A percentile compares a stretch with the other conserved stretches of the same genome.
These are phyloP conservation scores for Flaveria trinervia DNA, from an alignment of 129 eudicot genomes.

Conservation along the genomic window DNA sequence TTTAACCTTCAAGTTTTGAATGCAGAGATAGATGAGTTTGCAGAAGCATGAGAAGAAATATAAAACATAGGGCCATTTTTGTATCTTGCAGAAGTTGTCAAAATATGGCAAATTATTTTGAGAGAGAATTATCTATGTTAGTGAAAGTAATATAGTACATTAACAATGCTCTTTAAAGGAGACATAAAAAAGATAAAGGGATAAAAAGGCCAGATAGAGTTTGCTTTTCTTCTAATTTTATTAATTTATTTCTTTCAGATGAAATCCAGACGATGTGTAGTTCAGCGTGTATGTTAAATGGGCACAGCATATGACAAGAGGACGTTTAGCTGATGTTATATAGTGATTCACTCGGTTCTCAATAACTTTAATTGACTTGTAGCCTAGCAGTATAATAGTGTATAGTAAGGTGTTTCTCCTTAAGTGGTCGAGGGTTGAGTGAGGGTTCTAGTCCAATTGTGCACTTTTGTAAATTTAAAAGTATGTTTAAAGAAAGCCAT, in stretches of 20 bases:
- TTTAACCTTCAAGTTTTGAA: conserved; percentile 37
- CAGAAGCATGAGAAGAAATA: conserved; percentile 44
- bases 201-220: conserved; percentile 30
- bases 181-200: conserved; percentile 41
- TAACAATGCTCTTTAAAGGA: conserved; percentile 38
- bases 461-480: no score
- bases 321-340: conserved; percentile 26
- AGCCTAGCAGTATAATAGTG: no score
- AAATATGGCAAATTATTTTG: conserved; percentile 9
- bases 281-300: conserved; percentile 23
- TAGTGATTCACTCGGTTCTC: conserved; percentile 11
- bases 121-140: conserved; percentile 17
- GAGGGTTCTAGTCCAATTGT: no score
- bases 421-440: no score
- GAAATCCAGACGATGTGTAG: conserved; percentile 7
- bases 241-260: conserved; percentile 20
- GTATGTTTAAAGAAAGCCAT: background rate
- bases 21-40: conserved; percentile 43
- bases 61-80: conserved; percentile 40
- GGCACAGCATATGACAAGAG: conserved; percentile 31
- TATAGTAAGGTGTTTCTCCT: no score
- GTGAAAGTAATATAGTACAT: conserved; percentile 37
- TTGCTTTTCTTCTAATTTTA: conserved; percentile 25
- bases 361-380: background rate
- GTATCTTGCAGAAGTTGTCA: conserved; percentile 23